phyloP scores from a whole-genome alignment of 371 early-diverging fungal species.

The Thermomucor indicae-seudaticae region DNA sequence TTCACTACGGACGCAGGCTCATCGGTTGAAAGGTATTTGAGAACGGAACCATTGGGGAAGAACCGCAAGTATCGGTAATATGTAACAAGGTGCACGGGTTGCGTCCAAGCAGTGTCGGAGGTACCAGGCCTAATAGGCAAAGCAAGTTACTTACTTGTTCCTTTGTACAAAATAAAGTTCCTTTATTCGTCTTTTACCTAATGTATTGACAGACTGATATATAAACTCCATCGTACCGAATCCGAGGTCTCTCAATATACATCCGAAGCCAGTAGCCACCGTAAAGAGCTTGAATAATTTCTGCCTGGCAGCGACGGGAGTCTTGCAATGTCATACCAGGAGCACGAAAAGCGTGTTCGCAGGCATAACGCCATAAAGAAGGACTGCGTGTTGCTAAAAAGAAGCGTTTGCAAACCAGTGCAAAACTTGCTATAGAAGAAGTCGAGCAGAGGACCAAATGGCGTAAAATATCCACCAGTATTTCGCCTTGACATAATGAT shows the following conservation, averaged over 20 bases:
- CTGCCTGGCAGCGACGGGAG: conserved; percentile 9
- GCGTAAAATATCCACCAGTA: conserved; percentile 20
- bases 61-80: conserved; percentile 63
- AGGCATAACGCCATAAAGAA: conserved; percentile 46
- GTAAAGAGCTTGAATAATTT: conserved; percentile 7
- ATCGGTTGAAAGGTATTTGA: conserved; percentile 34
- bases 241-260: conserved; percentile 51
- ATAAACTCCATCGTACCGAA: conserved; percentile 57
- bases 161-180: not conserved
- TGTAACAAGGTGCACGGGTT: conserved; percentile 50
- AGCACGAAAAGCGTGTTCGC: conserved; percentile 29
- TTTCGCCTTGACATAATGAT: conserved; percentile 16
- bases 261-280: conserved; percentile 23
- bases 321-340: conserved; percentile 11
- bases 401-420: conserved; percentile 46
- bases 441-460: conserved; percentile 29
- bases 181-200: too few relatives aligned
- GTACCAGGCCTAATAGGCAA: conserved; percentile 27
- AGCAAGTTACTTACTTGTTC: too few relatives aligned
- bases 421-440: conserved; percentile 24
- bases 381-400: conserved; percentile 33
- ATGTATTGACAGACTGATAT: conserved; percentile 54
- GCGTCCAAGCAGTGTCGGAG: conserved; percentile 42
- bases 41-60: conserved; percentile 40
- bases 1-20: conserved; percentile 38